Conservation (phyloP, 2,329 filamentous ascomycete species). For the Fusarium coicis region DNA sequence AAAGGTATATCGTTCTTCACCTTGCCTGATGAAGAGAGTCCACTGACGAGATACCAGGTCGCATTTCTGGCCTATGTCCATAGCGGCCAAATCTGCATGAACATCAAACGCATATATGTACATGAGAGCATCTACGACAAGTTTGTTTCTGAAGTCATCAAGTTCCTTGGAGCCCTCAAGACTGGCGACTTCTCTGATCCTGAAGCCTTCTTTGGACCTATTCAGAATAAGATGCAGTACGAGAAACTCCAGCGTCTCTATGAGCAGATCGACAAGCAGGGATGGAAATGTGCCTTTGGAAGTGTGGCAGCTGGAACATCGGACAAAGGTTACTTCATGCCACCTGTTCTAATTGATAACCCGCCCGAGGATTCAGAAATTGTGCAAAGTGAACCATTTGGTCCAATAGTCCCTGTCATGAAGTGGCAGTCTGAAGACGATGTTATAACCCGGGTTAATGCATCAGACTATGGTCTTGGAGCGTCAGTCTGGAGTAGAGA, state of each 20-base stretch:
- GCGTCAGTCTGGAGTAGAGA: slow-evolving; percentile 69
- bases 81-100: neutral
- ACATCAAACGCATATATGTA: slow-evolving; percentile 6
- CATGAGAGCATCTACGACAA: neutral
- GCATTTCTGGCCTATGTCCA: neutral
- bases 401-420: slow-evolving; percentile 70
- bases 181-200: slow-evolving; percentile 56
- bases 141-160: neutral
- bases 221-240: slow-evolving; percentile 70
- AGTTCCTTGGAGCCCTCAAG: slow-evolving; percentile 46
- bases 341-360: slow-evolving; percentile 69
- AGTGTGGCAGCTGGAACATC: slow-evolving; percentile 16
- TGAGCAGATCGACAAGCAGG: slow-evolving; percentile 56
- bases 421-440: slow-evolving; percentile 71
- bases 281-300: slow-evolving; percentile 54
- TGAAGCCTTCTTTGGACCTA: slow-evolving; percentile 60
- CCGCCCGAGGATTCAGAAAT: slow-evolving; percentile 67
- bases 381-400: slow-evolving; percentile 64
- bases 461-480: slow-evolving; percentile 63
- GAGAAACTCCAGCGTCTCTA: slow-evolving; percentile 55
- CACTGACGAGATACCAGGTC: neutral
- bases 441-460: slow-evolving; percentile 65
- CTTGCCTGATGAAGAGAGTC: fast-evolving
- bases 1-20: neutral
- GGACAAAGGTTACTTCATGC: slow-evolving; percentile 64